phyloP scores from a whole-genome alignment of 768 basidiomycete genomes.

The Leccinum rimulosum region DNA sequence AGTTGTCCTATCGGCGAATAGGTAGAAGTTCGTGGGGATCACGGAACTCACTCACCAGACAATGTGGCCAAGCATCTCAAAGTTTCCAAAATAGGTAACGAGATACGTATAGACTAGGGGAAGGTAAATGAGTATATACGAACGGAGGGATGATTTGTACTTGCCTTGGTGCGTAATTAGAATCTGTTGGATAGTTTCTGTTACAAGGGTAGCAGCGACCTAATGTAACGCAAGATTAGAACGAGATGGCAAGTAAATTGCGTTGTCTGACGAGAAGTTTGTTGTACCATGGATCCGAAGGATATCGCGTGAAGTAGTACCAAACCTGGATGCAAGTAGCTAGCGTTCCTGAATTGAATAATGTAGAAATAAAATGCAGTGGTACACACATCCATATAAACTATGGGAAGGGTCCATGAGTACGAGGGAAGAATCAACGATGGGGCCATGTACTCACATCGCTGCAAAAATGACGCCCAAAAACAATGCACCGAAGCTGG shows the following conservation, averaged over 20 bases:
- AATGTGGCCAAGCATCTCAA: conserved; percentile 27
- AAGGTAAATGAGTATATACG: background rate
- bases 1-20: conserved; percentile 19
- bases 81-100: conserved; percentile 40
- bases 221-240: conserved; percentile 20
- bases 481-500: conserved; percentile 48
- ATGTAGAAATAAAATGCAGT: background rate
- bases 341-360: conserved; percentile 20
- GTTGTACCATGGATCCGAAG: conserved; percentile 47
- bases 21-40: background rate
- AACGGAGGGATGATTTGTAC: background rate
- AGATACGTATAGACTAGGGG: conserved; percentile 46
- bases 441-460: conserved; percentile 36
- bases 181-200: conserved; percentile 52
- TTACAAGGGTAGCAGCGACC: conserved; percentile 48
- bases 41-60: conserved; percentile 39
- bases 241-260: background rate
- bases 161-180: conserved; percentile 52
- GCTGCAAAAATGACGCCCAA: conserved; percentile 50
- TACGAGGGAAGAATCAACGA: background rate
- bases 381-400: conserved; percentile 46
- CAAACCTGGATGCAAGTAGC: conserved; percentile 56
- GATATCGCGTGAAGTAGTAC: conserved; percentile 51
- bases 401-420: conserved; percentile 29
- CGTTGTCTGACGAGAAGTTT: conserved; percentile 41